Base-by-base conservation (phyloP, 2,329 filamentous ascomycete genomes). In the Fusarium sp. region DNA sequence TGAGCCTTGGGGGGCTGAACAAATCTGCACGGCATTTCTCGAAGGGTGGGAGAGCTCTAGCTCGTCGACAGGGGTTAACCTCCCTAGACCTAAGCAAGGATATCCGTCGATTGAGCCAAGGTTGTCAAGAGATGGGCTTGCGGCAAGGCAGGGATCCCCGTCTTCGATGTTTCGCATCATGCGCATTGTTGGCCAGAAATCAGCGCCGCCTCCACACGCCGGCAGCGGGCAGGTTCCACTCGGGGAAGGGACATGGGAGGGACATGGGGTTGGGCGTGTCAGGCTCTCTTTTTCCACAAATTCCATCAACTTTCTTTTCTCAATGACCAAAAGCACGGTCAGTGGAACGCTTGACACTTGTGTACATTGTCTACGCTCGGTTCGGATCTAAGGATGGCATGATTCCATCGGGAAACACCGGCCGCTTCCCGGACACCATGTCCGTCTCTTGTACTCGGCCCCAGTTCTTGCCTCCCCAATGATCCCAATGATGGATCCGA, bases 351-450 rank as follows among this genome's bases (percentile, higher is more conserved):
- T 38, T 34, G 38, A 59, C 62, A 31, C 29, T 42, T n/a, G 22
- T 60, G 70, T 67, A 47, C 58, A 60, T 13, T 67, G 22, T 14
- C 22, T 20, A 35, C 27, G 56, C 66, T 65, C 66, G 68, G 72
- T 61, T 72, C 75, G 62, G 65, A 73, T 78, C 70, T 37, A 67
- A 69, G 61, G 58, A 78, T 79, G 77, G 69, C 77, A 75, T 78
- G 77, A 79, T 79, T 75, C 64, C 52, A 64, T 79, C 77, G 74
- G 77, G 70, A 79, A 71, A 75, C 67, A 75, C 70, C 77, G 77
- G 76, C 69, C 70, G 22, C 62, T 57, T 50, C 62, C 29, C 38
- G 54, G 59, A 29, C n/a, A 29, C 57, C 56, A 42, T 67, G 62
- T 74, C 65, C 63, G 54, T 58, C 40, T 64, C 47, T 37, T 45